Conservation (phyloP, 345 rosid species). For the sweet orange (Citrus sinensis) region DVS_A1.0 CM039165.1:190001-190500, state of each 20-base stretch:
- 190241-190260: slow-evolving; percentile 32
- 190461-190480: not conserved
- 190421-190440: not conserved
- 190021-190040: not conserved
- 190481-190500: too few species aligned
- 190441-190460: not conserved
- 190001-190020: slow-evolving; percentile 46
- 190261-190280: slow-evolving; percentile 17
- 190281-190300: slow-evolving; percentile 13
- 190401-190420: slow-evolving; percentile 16
- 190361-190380: not conserved
- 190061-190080: not conserved
- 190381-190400: not conserved
- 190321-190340: slow-evolving; percentile 49
- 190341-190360: slow-evolving; percentile 51
- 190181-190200: slow-evolving; percentile 13
- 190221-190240: slow-evolving; percentile 16
- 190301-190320: slow-evolving; percentile 47
- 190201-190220: slow-evolving; percentile 7
- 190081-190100: not conserved
- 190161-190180: not conserved
- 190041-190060: too few species aligned
- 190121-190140: not conserved
- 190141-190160: not conserved
- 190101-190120: not conserved